Evolutionary conservation across 768 basidiomycete genomes (phyloP).

Genomic region (Coprinellus micaceus): DNA sequence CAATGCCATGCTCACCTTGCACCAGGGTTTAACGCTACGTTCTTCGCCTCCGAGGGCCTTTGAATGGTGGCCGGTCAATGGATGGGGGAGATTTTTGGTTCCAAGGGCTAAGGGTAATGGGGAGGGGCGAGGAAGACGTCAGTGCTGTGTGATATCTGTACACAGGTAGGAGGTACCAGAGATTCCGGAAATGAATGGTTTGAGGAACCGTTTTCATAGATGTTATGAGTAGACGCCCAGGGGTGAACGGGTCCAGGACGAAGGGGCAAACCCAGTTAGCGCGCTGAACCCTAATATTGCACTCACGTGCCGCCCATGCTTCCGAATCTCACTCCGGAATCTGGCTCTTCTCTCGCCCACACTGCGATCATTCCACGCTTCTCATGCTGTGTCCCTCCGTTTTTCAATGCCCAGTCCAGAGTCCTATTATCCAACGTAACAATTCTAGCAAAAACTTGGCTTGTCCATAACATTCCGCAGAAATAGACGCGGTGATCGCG

Average conservation of each 20-base stretch:
- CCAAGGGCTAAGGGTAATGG: background rate
- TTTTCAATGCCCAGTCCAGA: no score
- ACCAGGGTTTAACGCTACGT: background rate
- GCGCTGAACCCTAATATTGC: conserved; percentile 5
- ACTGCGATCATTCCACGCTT: background rate
- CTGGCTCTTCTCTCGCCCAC: background rate
- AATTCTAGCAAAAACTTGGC: no score
- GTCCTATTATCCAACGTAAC: no score
- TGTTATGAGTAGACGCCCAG: background rate
- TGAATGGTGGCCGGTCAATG: background rate
- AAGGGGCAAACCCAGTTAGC: conserved; percentile 1
- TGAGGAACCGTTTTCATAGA: background rate
- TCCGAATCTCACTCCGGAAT: background rate
- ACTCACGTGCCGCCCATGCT: background rate
- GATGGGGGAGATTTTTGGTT: background rate
- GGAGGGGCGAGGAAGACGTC: background rate
- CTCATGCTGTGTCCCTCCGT: no score
- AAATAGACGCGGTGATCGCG: no score
- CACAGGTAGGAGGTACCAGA: background rate
- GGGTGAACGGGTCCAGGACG: background rate
- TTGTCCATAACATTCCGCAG: no score
- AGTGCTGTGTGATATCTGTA: background rate
- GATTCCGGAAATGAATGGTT: background rate
- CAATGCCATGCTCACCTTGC: background rate
- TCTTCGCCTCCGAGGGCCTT: no score